These are phyloP conservation scores for Glebionis coronaria DNA, from an alignment of 129 eudicot genomes.

Conservation along the genomic window DNA sequence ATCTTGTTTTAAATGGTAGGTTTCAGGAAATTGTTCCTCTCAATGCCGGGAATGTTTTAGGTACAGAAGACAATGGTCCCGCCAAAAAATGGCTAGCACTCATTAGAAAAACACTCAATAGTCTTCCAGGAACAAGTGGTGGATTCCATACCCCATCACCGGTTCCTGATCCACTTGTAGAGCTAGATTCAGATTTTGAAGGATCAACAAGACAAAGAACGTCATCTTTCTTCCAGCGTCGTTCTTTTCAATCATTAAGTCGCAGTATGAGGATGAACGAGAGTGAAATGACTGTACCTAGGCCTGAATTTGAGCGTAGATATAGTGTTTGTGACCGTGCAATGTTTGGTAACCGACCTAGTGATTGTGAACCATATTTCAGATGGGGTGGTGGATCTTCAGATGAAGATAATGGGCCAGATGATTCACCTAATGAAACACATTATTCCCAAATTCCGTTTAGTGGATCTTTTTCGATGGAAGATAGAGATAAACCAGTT, in stretches of 20 bases:
- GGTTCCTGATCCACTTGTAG: conserved; percentile 52
- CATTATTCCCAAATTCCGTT: conserved; percentile 53
- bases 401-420: conserved; percentile 75
- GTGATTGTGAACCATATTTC: conserved; percentile 49
- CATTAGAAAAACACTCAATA: conserved; percentile 72
- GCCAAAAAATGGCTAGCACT: conserved; percentile 89
- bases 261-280: conserved; percentile 82
- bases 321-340: conserved; percentile 87
- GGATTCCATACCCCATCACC: conserved; percentile 73
- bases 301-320: conserved; percentile 62
- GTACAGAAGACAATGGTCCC: conserved; percentile 93
- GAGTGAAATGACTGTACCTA: conserved; percentile 44
- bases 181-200: conserved; percentile 77
- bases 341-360: conserved; percentile 54
- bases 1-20: conserved; percentile 34
- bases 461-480: conserved; percentile 51
- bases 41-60: conserved; percentile 94
- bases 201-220: conserved; percentile 52
- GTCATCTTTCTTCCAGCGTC: conserved; percentile 69
- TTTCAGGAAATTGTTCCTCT: conserved; percentile 95
- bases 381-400: conserved; percentile 67
- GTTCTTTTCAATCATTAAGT: conserved; percentile 74
- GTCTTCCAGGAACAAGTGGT: conserved; percentile 74
- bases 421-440: conserved; percentile 56
- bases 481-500: conserved; percentile 44